Conservation (phyloP, 495 filamentous ascomycete species). For the Astrothelium macrocarpum region DNA sequence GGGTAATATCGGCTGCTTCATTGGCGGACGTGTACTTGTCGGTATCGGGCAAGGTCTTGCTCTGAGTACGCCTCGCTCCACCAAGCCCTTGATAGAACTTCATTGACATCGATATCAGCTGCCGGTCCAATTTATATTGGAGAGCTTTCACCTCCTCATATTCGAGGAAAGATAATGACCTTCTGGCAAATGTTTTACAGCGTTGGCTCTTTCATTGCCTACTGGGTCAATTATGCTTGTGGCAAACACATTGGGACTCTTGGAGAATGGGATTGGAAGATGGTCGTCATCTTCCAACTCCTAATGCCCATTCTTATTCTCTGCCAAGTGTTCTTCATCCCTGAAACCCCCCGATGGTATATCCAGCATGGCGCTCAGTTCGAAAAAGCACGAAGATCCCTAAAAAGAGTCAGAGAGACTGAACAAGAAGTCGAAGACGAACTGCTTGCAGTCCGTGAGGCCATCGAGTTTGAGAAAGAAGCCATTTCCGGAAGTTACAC, state of each 20-base stretch:
- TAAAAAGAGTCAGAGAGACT: conserved; percentile 44
- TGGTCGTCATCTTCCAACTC: conserved; percentile 56
- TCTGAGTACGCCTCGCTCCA: conserved; percentile 39
- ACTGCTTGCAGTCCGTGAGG: conserved; percentile 46
- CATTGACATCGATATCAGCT: conserved; percentile 23
- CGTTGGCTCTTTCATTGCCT: conserved; percentile 54
- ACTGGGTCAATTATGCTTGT: conserved; percentile 48
- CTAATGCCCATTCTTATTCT: conserved; percentile 47
- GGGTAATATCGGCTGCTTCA: conserved; percentile 48
- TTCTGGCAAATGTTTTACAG: conserved; percentile 61
- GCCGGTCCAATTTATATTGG: conserved; percentile 55
- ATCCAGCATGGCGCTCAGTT: conserved; percentile 44
- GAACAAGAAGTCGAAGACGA: conserved; percentile 52
- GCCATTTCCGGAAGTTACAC: conserved; percentile 47
- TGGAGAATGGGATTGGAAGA: conserved; percentile 53
- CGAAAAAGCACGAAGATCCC: conserved; percentile 43
- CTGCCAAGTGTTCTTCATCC: conserved; percentile 43
- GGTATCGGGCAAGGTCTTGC: conserved; percentile 58
- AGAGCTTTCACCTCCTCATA: conserved; percentile 48
- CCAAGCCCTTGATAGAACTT: background rate
- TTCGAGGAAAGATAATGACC: conserved; percentile 56
- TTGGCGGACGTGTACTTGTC: conserved; percentile 52
- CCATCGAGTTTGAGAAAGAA: conserved; percentile 53
- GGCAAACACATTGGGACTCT: conserved; percentile 40
- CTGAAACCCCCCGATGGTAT: conserved; percentile 52